Conservation (phyloP, 2,329 filamentous ascomycete species). For the Chaetomium olivaceum region DNA sequence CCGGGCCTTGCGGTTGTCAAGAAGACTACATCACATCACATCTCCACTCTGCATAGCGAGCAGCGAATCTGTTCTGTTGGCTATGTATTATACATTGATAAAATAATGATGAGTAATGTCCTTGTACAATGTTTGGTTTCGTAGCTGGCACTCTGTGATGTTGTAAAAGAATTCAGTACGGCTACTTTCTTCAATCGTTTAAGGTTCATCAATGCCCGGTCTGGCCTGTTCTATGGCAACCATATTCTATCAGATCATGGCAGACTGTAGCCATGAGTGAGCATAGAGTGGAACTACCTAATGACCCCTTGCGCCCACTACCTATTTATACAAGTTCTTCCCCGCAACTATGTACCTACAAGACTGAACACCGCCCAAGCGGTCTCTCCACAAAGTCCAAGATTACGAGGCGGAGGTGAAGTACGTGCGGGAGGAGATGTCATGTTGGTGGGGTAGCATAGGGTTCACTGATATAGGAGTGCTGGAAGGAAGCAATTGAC, state of each 20-base stretch:
- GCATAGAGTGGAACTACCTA: no score
- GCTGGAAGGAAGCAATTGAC: constrained; percentile 10
- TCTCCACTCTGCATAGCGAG: constrained; percentile 25
- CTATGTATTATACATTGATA: constrained; percentile 2
- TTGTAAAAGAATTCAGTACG: no score
- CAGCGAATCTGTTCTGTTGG: constrained; percentile 4
- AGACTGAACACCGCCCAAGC: no score
- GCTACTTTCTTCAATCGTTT: no score
- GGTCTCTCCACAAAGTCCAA: constrained; percentile 6
- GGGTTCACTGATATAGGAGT: constrained; percentile 5
- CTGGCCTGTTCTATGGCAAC: no score
- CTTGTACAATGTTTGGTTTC: background rate
- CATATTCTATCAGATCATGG: no score
- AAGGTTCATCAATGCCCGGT: no score
- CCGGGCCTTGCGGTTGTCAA: background rate
- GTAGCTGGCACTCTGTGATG: background rate
- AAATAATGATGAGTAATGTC: background rate
- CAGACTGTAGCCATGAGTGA: no score
- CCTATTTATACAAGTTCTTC: no score
- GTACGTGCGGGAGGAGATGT: constrained; percentile 19
- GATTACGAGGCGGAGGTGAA: constrained; percentile 15
- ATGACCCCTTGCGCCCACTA: no score
- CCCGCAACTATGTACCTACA: no score
- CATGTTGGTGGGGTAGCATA: background rate
- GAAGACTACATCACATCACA: constrained; percentile 13